Conservation (phyloP, 495 filamentous ascomycete species). For the Copromyces sp. region DNA sequence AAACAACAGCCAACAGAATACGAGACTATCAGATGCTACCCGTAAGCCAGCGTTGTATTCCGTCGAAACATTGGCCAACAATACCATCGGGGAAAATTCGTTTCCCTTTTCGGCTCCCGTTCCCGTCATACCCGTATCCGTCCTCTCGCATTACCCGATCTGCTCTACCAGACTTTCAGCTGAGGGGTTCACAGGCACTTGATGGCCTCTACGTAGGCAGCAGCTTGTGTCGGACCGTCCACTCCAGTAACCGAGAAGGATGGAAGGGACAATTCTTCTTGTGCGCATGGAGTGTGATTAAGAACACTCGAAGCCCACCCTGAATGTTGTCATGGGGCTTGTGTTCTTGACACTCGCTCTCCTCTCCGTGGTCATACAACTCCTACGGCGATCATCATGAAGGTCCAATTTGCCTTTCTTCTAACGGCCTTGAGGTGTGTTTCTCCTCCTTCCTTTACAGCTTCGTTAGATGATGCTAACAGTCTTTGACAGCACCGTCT, state of each 20-base stretch:
- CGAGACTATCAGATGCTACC: not conserved
- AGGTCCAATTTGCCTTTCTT: not conserved
- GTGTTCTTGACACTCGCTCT: not conserved
- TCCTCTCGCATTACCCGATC: not conserved
- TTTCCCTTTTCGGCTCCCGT: not conserved
- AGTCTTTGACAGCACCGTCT: not conserved
- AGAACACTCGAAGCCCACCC: not conserved
- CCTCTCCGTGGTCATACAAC: not conserved
- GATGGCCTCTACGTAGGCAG: not conserved
- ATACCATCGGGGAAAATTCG: not conserved
- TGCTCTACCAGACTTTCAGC: not conserved
- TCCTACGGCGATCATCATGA: not conserved
- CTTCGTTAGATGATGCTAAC: not conserved
- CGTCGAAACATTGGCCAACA: not conserved
- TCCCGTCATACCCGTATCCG: not conserved
- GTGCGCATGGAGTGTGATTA: not conserved
- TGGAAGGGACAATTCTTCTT: not conserved
- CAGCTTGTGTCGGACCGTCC: not conserved
- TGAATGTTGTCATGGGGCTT: not conserved
- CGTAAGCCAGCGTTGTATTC: not conserved
- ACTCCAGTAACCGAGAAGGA: not conserved
- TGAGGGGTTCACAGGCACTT: not conserved
- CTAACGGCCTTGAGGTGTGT: not conserved
- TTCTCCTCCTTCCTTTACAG: not conserved
- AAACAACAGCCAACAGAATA: not conserved